Percentiles rank a stretch among this genome's conserved stretches.
Conservation (phyloP, 2,329 filamentous ascomycete genomes). For the Thyridium curvatum region DNA sequence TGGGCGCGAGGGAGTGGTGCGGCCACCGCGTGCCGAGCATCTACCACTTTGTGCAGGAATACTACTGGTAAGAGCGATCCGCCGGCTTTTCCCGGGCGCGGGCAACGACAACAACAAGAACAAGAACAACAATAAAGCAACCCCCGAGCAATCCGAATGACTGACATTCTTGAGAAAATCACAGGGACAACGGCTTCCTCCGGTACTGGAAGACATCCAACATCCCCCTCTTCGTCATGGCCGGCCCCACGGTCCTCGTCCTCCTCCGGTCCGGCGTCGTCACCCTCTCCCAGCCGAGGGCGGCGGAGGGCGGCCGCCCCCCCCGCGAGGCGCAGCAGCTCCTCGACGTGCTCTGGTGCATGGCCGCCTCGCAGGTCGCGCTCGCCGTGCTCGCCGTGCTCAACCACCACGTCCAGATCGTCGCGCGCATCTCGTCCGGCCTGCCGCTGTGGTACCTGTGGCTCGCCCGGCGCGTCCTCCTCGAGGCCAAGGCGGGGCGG, state of each 20-base stretch:
- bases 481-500: conserved; percentile 14
- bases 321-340: conserved; percentile 8
- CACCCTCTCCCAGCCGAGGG: conserved; percentile 17
- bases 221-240: conserved; percentile 79
- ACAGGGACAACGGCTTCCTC: conserved; percentile 80
- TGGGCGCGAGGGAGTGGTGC: conserved; percentile 66
- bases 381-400: conserved; percentile 67
- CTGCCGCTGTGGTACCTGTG: conserved; percentile 89
- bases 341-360: conserved; percentile 35
- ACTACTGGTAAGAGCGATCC: conserved; percentile 70
- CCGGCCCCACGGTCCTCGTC: conserved; percentile 67
- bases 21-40: conserved; percentile 69
- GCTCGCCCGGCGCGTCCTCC: conserved; percentile 48
- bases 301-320: background rate
- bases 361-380: conserved; percentile 68
- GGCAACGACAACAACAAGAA: no score
- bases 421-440: conserved; percentile 80
- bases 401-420: conserved; percentile 89
- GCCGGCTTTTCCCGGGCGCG: no score
- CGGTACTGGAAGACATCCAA: conserved; percentile 87
- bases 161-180: conserved; percentile 13
- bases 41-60: conserved; percentile 79
- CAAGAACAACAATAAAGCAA: no score
- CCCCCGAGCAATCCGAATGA: no score
- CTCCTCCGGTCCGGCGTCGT: conserved; percentile 55